These are phyloP conservation scores for Botrytis pseudocinerea DNA, from an alignment of 2,329 filamentous ascomycete species.

Conservation along the genomic window DNA sequence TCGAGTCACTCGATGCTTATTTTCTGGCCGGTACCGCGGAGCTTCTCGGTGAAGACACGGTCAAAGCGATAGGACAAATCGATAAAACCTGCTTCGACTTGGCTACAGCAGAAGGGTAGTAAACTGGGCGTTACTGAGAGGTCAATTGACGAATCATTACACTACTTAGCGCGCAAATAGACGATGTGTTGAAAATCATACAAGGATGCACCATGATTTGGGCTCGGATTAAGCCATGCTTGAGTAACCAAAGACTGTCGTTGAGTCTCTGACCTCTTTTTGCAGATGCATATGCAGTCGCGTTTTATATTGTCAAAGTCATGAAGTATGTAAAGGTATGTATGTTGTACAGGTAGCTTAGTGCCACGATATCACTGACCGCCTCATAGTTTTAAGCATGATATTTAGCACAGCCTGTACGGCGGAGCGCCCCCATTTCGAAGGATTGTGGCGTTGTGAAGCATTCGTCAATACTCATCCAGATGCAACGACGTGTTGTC, in stretches of 20 bases:
- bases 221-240: slow-evolving; percentile 13
- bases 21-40: background rate
- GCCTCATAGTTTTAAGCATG: slow-evolving; percentile 11
- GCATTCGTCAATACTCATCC: slow-evolving; percentile 15
- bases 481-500: background rate
- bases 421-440: background rate
- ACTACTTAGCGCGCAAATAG: background rate
- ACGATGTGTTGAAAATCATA: slow-evolving; percentile 6
- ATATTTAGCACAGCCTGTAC: background rate
- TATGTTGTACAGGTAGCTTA: slow-evolving; percentile 6
- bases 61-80: background rate
- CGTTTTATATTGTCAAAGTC: background rate
- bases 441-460: slow-evolving; percentile 21
- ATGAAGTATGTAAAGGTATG: slow-evolving; percentile 5
- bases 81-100: background rate
- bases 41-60: background rate
- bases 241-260: background rate
- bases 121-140: background rate
- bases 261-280: slow-evolving; percentile 17
- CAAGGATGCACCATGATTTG: background rate
- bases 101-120: background rate
- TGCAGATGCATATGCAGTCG: slow-evolving; percentile 20
- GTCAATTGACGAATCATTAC: slow-evolving; percentile 11
- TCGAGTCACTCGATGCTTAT: background rate
- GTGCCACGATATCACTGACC: slow-evolving; percentile 8